Percentiles rank a stretch among this genome's conserved stretches.
phyloP scores from a whole-genome alignment of 441 rosid genomes.

The Caryocar brasiliense region DNA sequence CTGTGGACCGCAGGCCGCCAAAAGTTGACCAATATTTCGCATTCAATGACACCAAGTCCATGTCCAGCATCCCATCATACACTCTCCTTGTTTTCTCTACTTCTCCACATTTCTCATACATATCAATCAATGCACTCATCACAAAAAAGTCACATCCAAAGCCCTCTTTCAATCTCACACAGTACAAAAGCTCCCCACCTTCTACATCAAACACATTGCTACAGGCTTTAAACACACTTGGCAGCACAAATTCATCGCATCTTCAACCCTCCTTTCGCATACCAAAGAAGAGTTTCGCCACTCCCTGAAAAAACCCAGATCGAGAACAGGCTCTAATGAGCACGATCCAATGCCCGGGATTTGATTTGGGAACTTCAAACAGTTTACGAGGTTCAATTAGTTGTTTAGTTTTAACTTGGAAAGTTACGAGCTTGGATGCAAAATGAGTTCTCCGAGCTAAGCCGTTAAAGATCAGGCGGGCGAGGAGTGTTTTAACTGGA shows the following conservation, averaged over 20 bases:
- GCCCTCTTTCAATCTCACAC: conserved; percentile 32
- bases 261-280: conserved; percentile 42
- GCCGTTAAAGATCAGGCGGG: conserved; percentile 42
- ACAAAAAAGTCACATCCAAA: conserved; percentile 49
- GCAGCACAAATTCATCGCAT: conserved; percentile 47
- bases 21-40: too few species aligned
- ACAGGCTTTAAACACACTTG: conserved; percentile 67
- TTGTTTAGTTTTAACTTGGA: conserved; percentile 35
- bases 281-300: conserved; percentile 28
- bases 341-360: conserved; percentile 34
- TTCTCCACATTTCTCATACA: conserved; percentile 56
- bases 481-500: conserved; percentile 40
- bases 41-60: conserved; percentile 60
- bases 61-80: conserved; percentile 34
- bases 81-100: conserved; percentile 35
- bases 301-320: conserved; percentile 38
- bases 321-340: conserved; percentile 49
- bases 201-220: conserved; percentile 35
- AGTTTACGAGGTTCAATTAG: conserved; percentile 30
- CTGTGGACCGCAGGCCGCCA: too few species aligned
- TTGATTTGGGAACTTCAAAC: conserved; percentile 57
- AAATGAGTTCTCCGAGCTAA: conserved; percentile 16
- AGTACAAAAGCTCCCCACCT: conserved; percentile 48
- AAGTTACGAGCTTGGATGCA: conserved; percentile 37
- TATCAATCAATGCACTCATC: conserved; percentile 57